Conservation (phyloP, 2,329 filamentous ascomycete species). For the Colletotrichum godetiae region DNA sequence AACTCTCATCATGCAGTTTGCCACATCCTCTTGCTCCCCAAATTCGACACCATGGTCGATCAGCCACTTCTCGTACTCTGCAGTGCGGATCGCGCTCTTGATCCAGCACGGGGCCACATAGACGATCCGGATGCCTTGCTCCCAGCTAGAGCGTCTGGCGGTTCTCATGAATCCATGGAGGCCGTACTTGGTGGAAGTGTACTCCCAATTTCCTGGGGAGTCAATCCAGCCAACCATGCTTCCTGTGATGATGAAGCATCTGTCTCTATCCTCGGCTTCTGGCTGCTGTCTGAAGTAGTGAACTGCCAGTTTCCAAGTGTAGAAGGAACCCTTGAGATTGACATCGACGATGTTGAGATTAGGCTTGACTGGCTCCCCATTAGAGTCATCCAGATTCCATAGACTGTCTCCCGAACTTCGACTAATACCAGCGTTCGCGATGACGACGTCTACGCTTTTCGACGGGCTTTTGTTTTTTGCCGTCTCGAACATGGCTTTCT, state of each 20-base stretch:
- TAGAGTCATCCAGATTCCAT: constrained; percentile 49
- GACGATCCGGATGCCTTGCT: constrained; percentile 58
- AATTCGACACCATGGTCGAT: constrained; percentile 53
- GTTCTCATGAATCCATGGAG: constrained; percentile 56
- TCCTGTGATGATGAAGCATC: constrained; percentile 61
- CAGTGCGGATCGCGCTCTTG: constrained; percentile 48
- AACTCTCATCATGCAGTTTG: constrained; percentile 47
- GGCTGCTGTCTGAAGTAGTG: constrained; percentile 58
- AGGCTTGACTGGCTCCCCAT: constrained; percentile 48
- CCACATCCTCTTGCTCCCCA: constrained; percentile 46
- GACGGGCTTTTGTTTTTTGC: constrained; percentile 15
- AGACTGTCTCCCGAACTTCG: constrained; percentile 50
- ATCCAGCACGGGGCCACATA: constrained; percentile 58
- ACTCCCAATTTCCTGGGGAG: constrained; percentile 52
- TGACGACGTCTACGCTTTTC: constrained; percentile 56
- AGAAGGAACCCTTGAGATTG: constrained; percentile 54
- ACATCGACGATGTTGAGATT: constrained; percentile 54
- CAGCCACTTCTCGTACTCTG: constrained; percentile 35
- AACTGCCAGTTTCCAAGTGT: constrained; percentile 58
- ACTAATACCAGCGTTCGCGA: constrained; percentile 59
- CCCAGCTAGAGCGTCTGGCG: constrained; percentile 49
- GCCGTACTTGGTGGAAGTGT: constrained; percentile 57
- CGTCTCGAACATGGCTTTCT: not conserved
- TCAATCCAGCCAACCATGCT: constrained; percentile 61
- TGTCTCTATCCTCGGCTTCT: constrained; percentile 50